Percentiles rank a stretch among this genome's conserved stretches.
Conservation (phyloP, 2,329 filamentous ascomycete genomes). For the Fusarium albidum region DNA sequence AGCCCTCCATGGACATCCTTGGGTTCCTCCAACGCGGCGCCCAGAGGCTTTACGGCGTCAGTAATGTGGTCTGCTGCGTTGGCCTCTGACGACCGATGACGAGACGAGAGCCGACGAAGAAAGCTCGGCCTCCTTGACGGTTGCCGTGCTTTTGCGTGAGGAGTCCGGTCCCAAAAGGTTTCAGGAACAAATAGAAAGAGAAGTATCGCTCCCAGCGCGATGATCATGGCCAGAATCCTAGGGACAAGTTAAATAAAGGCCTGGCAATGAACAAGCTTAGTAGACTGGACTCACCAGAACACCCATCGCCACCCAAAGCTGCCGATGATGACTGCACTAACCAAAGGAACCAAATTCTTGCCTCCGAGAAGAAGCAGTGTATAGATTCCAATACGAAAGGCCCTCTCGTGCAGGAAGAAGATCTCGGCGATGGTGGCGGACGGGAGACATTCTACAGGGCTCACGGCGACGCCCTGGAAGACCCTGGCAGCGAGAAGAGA, state of each 20-base stretch:
- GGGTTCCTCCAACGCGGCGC: conserved; percentile 26
- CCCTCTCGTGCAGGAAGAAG: conserved; percentile 93
- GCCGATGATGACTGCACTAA: conserved; percentile 86
- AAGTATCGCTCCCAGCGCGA: conserved; percentile 73
- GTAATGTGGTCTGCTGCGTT: conserved; percentile 6
- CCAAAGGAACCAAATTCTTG: conserved; percentile 88
- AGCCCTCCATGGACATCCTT: conserved; percentile 63
- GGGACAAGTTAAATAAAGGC: background rate
- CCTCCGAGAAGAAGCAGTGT: conserved; percentile 87
- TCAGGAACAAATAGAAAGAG: conserved; percentile 94
- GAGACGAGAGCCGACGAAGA: conserved; percentile 58
- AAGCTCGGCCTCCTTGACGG: conserved; percentile 54
- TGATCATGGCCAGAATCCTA: conserved; percentile 84
- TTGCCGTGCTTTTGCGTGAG: conserved; percentile 49
- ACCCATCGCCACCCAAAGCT: conserved; percentile 86
- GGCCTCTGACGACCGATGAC: conserved; percentile 35
- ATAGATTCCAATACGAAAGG: conserved; percentile 93
- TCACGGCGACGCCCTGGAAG: conserved; percentile 87
- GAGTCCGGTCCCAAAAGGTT: conserved; percentile 93
- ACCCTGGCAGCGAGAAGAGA: conserved; percentile 85
- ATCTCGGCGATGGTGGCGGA: conserved; percentile 96
- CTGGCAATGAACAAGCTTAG: no score
- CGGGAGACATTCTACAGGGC: conserved; percentile 89
- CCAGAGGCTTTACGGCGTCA: conserved; percentile 25
- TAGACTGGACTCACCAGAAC: conserved; percentile 70